Percentiles rank a stretch among this genome's conserved stretches.
Conservation (phyloP, 169 alveolate genomes). For the Plasmodium malariae region DNA sequence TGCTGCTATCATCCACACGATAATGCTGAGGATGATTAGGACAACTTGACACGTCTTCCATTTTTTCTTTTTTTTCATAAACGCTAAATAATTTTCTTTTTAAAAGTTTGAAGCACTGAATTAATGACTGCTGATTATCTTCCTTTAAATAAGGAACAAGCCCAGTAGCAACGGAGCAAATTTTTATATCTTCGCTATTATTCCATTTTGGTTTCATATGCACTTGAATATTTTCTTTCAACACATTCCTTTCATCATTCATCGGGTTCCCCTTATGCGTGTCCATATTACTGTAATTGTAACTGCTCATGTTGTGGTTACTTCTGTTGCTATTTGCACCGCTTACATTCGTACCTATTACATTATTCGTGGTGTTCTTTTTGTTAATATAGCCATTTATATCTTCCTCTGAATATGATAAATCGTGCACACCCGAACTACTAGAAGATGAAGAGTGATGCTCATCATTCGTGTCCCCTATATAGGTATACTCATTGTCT, state of each 20-base stretch:
- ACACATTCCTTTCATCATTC: background rate
- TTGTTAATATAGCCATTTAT: background rate
- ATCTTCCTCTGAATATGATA: background rate
- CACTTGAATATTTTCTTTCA: background rate
- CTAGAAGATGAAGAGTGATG: slow-evolving; percentile 30
- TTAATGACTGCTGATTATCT: slow-evolving; percentile 35
- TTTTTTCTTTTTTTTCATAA: slow-evolving; percentile 30
- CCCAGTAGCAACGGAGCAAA: slow-evolving; percentile 63
- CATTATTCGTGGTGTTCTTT: background rate
- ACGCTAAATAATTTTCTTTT: slow-evolving; percentile 39
- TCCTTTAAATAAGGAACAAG: slow-evolving; percentile 68
- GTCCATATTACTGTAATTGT: too few species aligned
- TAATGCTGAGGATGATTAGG: background rate
- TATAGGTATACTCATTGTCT: slow-evolving; percentile 5
- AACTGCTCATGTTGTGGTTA: too few species aligned
- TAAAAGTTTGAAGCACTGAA: slow-evolving; percentile 57
- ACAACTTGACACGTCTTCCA: background rate
- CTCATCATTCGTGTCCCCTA: slow-evolving; percentile 15
- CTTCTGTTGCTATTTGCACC: background rate
- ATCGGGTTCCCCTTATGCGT: too few species aligned
- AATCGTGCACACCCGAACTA: background rate
- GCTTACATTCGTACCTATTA: background rate
- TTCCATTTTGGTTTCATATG: background rate
- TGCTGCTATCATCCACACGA: background rate
- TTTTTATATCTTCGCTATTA: background rate